Percentiles rank a stretch among this genome's conserved stretches.
Evolutionary conservation across 2,329 filamentous ascomycete genomes (phyloP).

Genomic region (Hypoxylon sp.): DNA sequence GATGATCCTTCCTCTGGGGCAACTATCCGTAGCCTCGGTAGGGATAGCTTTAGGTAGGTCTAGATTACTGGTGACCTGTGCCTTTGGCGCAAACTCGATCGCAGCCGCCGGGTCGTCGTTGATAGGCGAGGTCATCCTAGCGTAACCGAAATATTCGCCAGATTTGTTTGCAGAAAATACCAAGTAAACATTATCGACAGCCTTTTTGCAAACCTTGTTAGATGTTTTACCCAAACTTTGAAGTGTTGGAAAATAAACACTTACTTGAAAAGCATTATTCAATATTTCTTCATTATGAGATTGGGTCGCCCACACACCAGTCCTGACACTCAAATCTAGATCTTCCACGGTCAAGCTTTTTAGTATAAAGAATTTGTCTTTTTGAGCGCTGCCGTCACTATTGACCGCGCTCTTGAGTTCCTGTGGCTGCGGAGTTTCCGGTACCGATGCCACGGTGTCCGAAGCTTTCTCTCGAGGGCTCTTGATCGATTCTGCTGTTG

Average conservation of each 20-base stretch:
- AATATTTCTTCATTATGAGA: slow-evolving; percentile 88
- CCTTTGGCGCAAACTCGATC: slow-evolving; percentile 75
- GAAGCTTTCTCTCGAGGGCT: slow-evolving; percentile 28
- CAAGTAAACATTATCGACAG: slow-evolving; percentile 85
- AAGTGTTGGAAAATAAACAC: slow-evolving; percentile 23
- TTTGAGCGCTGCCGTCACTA: slow-evolving; percentile 50
- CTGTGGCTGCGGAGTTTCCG: slow-evolving; percentile 33
- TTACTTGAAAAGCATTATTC: slow-evolving; percentile 84
- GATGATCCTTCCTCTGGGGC: slow-evolving; percentile 87
- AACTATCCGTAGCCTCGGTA: slow-evolving; percentile 80
- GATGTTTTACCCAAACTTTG: slow-evolving; percentile 2
- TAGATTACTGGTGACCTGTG: slow-evolving; percentile 67
- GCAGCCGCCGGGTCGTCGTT: slow-evolving; percentile 78
- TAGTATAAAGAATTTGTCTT: slow-evolving; percentile 88
- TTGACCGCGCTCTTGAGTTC: slow-evolving; percentile 32
- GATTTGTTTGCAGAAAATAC: slow-evolving; percentile 98
- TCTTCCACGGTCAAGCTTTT: slow-evolving; percentile 95
- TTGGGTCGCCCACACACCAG: slow-evolving; percentile 93
- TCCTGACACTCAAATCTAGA: slow-evolving; percentile 86
- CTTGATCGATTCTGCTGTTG: slow-evolving; percentile 36
- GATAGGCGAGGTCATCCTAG: slow-evolving; percentile 87
- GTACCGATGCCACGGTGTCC: slow-evolving; percentile 26
- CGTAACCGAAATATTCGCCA: slow-evolving; percentile 96
- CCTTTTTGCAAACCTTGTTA: slow-evolving; percentile 59
- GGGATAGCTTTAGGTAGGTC: slow-evolving; percentile 83